Evolutionary conservation across 192 early-diverging fungal species (phyloP).

Genomic region (Umbelopsis isabellina): DNA sequence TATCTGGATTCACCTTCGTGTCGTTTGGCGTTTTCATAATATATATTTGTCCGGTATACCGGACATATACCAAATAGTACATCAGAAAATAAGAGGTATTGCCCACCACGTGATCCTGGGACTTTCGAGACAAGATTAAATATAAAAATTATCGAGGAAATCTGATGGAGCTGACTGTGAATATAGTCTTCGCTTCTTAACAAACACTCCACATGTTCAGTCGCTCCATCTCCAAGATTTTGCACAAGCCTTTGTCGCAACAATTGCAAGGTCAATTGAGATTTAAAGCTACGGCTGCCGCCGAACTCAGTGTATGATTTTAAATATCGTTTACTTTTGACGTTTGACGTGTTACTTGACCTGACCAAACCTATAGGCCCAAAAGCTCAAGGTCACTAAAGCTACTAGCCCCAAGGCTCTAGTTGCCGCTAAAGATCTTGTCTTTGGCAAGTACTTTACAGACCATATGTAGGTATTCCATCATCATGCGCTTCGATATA

Average conservation of each 20-base stretch:
- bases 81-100: neutral
- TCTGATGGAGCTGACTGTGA: constrained; percentile 22
- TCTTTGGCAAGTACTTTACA: constrained; percentile 89
- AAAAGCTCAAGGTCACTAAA: constrained; percentile 28
- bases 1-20: too few relatives aligned
- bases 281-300: neutral
- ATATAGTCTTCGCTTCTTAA: neutral
- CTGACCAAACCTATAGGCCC: constrained; percentile 18
- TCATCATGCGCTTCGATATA: neutral
- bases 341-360: neutral
- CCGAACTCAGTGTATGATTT: constrained; percentile 11
- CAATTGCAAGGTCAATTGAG: neutral
- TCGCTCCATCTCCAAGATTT: constrained; percentile 14
- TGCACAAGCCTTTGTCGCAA: neutral
- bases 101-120: constrained; percentile 6
- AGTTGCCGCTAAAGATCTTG: constrained; percentile 64
- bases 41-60: neutral
- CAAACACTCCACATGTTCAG: constrained; percentile 1
- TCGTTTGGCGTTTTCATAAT: neutral
- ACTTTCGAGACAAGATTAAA: neutral
- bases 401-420: constrained; percentile 52
- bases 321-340: too few relatives aligned
- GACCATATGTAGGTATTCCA: constrained; percentile 84
- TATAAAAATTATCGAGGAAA: neutral
- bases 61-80: neutral